Evolutionary conservation across 208 protist genomes (phyloP).

Genomic region (Trypanosoma lewisi): DNA sequence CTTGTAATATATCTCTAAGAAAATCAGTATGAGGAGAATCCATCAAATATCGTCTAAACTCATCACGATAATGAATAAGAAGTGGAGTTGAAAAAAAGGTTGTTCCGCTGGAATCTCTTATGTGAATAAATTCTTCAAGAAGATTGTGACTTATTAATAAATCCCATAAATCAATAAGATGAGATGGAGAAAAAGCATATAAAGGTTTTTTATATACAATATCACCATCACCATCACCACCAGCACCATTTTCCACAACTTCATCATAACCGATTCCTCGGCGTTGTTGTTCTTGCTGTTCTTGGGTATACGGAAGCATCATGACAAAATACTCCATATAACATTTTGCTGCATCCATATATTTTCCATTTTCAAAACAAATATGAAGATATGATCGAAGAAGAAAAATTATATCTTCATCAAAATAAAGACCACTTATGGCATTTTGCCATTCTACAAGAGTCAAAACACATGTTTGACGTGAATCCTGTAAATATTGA

Average conservation of each 20-base stretch:
- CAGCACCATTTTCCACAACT: constrained; percentile 21
- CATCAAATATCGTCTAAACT: constrained; percentile 22
- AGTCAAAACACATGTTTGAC: constrained; percentile 4
- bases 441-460: constrained; percentile 19
- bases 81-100: constrained; percentile 24
- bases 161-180: constrained; percentile 32
- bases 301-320: constrained; percentile 16
- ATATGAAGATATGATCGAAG: constrained; percentile 23
- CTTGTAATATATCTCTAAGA: constrained; percentile 18
- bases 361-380: constrained; percentile 20
- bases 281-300: constrained; percentile 6
- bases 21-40: constrained; percentile 10
- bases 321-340: constrained; percentile 28
- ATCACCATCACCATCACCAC: too few relatives aligned
- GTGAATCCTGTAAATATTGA: constrained; percentile 14
- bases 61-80: constrained; percentile 24
- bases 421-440: constrained; percentile 22
- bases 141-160: constrained; percentile 21
- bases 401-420: constrained; percentile 21
- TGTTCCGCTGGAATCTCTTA: constrained; percentile 14
- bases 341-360: constrained; percentile 18
- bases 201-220: constrained; percentile 4
- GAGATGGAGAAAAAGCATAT: constrained; percentile 9
- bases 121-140: constrained; percentile 19
- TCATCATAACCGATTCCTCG: constrained; percentile 12